Conservation (phyloP, 345 rosid species). For the Fremontodendron californicum region DNA sequence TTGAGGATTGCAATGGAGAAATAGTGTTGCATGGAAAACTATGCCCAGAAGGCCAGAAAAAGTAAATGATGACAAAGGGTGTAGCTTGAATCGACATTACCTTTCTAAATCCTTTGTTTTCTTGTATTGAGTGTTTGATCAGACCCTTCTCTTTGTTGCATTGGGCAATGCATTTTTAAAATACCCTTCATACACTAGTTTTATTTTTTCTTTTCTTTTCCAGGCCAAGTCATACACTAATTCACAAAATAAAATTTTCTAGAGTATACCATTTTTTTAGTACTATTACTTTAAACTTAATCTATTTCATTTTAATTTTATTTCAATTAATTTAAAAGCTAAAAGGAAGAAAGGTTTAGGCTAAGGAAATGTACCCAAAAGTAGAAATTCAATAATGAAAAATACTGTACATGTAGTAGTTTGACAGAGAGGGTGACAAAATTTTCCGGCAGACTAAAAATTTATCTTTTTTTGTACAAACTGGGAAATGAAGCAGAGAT, state of each 20-base stretch:
- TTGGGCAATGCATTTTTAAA: too few relatives aligned
- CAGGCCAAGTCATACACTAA: too few relatives aligned
- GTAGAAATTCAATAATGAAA: conserved; percentile 24
- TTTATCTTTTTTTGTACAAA: conserved; percentile 7
- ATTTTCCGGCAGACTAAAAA: conserved; percentile 16
- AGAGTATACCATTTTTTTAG: too few relatives aligned
- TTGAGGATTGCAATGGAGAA: not conserved
- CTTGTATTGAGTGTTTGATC: conserved; percentile 38
- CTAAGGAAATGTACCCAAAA: not conserved
- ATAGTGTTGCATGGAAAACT: not conserved
- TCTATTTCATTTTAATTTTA: too few relatives aligned
- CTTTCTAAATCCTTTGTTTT: conserved; percentile 23
- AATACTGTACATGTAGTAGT: conserved; percentile 36
- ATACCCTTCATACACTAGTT: too few relatives aligned
- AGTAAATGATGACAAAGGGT: conserved; percentile 8
- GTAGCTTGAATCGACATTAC: conserved; percentile 25
- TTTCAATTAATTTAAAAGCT: not conserved
- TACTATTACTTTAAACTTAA: too few relatives aligned
- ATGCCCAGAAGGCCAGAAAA: not conserved
- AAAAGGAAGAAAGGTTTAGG: too few relatives aligned
- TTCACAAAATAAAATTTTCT: too few relatives aligned
- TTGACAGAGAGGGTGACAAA: conserved; percentile 7
- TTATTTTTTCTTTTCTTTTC: too few relatives aligned
- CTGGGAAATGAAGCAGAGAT: not conserved
- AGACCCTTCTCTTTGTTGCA: conserved; percentile 26